A percentile compares a stretch with the other conserved stretches of the same genome.
Conservation (phyloP, 2,329 filamentous ascomycete species). For the Diaporthe eres region DNA sequence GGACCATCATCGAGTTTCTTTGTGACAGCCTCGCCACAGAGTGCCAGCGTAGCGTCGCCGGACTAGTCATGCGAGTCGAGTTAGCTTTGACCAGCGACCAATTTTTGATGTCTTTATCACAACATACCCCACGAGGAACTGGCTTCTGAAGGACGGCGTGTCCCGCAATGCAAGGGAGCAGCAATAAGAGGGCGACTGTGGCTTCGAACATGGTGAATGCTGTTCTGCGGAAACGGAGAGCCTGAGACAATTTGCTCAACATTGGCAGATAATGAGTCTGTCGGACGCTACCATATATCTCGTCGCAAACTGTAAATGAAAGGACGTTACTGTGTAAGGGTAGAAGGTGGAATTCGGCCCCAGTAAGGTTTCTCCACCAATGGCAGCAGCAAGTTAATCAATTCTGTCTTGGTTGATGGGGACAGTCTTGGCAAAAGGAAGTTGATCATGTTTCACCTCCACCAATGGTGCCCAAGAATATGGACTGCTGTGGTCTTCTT, state of each 20-base stretch:
- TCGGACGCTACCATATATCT: not conserved
- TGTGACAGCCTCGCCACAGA: conserved; percentile 11
- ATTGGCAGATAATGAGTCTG: not conserved
- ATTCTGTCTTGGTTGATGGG: conserved; percentile 13
- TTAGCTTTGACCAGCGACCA: not conserved
- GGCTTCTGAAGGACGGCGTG: conserved; percentile 14
- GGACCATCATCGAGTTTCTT: conserved; percentile 3
- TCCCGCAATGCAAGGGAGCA: not conserved
- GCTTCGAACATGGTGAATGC: not conserved
- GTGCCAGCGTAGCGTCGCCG: conserved; percentile 11
- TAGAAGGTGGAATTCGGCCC: not conserved
- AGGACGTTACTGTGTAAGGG: not conserved
- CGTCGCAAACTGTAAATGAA: not conserved
- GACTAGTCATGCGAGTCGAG: not conserved
- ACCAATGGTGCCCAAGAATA: not conserved
- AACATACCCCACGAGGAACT: conserved; percentile 10
- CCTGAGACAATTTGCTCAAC: not conserved
- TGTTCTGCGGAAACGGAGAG: not conserved
- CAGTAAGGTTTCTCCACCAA: conserved; percentile 16
- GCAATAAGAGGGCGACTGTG: not conserved
- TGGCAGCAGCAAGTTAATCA: conserved; percentile 1
- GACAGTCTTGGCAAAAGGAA: not conserved
- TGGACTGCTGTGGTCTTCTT: not conserved
- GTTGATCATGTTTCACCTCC: not conserved
- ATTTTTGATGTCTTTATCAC: not conserved